Evolutionary conservation across 768 basidiomycete species (phyloP).

Genomic region (Tricholoma terreum): DNA sequence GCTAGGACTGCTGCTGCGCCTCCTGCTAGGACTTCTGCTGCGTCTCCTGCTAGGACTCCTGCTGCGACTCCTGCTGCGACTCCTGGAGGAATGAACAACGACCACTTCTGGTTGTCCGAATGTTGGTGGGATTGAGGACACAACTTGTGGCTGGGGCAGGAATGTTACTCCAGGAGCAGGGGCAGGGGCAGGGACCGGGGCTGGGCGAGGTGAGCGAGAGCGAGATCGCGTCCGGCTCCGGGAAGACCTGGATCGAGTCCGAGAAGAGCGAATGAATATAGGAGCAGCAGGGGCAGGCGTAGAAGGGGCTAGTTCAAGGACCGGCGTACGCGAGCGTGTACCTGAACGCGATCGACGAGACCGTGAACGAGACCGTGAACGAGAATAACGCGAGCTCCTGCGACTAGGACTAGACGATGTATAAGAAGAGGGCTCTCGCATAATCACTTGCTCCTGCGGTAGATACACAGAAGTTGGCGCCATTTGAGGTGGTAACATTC

Average conservation of each 20-base stretch:
- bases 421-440: neutral
- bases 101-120: neutral
- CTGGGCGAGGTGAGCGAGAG: neutral
- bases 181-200: neutral
- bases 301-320: neutral
- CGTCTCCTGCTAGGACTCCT: neutral
- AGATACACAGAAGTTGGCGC: neutral
- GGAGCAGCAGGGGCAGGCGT: neutral
- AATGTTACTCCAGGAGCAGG: neutral
- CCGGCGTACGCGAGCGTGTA: neutral
- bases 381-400: neutral
- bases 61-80: neutral
- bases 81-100: neutral
- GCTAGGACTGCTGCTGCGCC: conserved; percentile 3
- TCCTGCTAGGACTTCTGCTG: conserved; percentile 4
- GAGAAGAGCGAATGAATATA: conserved; percentile 1
- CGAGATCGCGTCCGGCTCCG: neutral
- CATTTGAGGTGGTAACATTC: neutral
- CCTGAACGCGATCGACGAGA: neutral
- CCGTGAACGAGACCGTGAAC: neutral
- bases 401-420: neutral
- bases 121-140: neutral
- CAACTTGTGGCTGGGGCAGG: neutral
- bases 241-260: neutral
- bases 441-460: neutral